Evolutionary conservation across 2,329 filamentous ascomycete species (phyloP).

Genomic region (Chrysosporium queenslandicum): DNA sequence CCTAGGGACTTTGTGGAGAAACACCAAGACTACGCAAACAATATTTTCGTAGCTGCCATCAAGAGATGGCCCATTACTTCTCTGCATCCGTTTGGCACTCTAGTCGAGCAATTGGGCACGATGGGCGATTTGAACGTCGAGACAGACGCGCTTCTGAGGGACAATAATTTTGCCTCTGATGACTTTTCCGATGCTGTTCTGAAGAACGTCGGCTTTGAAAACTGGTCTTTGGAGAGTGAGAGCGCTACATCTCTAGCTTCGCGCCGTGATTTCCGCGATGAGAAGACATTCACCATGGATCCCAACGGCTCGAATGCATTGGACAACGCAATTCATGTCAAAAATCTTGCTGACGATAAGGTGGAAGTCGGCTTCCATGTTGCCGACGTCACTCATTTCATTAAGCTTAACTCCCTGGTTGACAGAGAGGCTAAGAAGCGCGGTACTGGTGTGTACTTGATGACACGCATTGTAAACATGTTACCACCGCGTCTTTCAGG

Average conservation of each 20-base stretch:
- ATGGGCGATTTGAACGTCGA: constrained; percentile 98
- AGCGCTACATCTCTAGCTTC: constrained; percentile 61
- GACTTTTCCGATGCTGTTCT: constrained; percentile 95
- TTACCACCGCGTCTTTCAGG: constrained; percentile 75
- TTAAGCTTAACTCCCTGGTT: constrained; percentile 89
- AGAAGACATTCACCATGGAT: constrained; percentile 86
- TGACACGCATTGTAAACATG: constrained; percentile 80
- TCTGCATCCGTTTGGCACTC: constrained; percentile 94
- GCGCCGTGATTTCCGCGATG: constrained; percentile 81
- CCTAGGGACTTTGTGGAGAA: constrained; percentile 97
- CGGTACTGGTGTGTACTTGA: constrained; percentile 86
- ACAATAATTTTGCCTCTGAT: constrained; percentile 97
- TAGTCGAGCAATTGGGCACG: constrained; percentile 91
- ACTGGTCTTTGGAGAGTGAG: constrained; percentile 81
- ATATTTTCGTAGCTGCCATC: constrained; percentile 97
- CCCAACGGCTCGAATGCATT: constrained; percentile 79
- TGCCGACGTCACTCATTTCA: constrained; percentile 89
- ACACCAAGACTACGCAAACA: constrained; percentile 93
- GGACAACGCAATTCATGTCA: constrained; percentile 87
- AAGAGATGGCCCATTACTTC: constrained; percentile 99
- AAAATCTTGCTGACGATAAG: constrained; percentile 68
- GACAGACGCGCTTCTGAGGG: constrained; percentile 88
- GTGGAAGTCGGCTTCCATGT: constrained; percentile 94
- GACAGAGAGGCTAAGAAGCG: constrained; percentile 97
- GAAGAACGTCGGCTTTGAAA: constrained; percentile 81